phyloP scores from a whole-genome alignment of 192 early-diverging fungal genomes.

The Coemansia sp. region DNA sequence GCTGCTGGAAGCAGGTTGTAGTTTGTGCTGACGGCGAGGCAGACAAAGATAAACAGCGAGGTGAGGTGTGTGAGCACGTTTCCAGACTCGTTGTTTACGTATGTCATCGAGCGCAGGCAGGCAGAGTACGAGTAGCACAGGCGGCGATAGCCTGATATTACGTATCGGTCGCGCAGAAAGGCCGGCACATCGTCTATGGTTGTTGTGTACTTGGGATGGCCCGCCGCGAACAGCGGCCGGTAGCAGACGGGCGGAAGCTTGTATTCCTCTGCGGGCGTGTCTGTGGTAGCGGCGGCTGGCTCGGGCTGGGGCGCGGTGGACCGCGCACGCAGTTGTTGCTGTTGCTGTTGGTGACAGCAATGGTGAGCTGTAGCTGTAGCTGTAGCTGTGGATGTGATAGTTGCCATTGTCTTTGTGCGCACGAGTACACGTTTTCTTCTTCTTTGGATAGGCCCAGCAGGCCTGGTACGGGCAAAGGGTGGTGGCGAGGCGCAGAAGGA shows the following conservation, averaged over 20 bases:
- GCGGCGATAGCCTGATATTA: slow-evolving; percentile 83
- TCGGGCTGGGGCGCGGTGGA: background rate
- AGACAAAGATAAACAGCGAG: slow-evolving; percentile 68
- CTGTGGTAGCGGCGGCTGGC: background rate
- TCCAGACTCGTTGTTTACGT: slow-evolving; percentile 92
- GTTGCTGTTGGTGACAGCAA: slow-evolving; percentile 5
- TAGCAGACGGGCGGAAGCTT: slow-evolving; percentile 21
- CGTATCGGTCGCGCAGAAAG: slow-evolving; percentile 79
- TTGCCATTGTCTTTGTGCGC: slow-evolving; percentile 3
- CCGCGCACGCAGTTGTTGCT: slow-evolving; percentile 10
- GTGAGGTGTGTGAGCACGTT: slow-evolving; percentile 89
- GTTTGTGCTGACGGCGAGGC: slow-evolving; percentile 54
- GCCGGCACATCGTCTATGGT: slow-evolving; percentile 62
- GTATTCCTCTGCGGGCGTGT: slow-evolving; percentile 1
- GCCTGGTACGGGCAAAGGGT: too few species aligned
- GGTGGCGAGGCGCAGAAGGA: background rate
- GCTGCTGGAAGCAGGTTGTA: slow-evolving; percentile 42
- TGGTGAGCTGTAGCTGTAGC: background rate
- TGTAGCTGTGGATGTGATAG: background rate
- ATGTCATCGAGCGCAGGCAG: slow-evolving; percentile 76
- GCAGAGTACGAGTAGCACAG: slow-evolving; percentile 72
- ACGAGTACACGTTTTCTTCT: background rate
- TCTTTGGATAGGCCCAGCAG: too few species aligned
- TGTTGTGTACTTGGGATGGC: slow-evolving; percentile 51
- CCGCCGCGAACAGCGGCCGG: slow-evolving; percentile 42